A percentile compares a stretch with the other conserved stretches of the same genome.
Evolutionary conservation across 73 alveolate species (phyloP).

Genomic region (Paramecium sonneborni): DNA sequence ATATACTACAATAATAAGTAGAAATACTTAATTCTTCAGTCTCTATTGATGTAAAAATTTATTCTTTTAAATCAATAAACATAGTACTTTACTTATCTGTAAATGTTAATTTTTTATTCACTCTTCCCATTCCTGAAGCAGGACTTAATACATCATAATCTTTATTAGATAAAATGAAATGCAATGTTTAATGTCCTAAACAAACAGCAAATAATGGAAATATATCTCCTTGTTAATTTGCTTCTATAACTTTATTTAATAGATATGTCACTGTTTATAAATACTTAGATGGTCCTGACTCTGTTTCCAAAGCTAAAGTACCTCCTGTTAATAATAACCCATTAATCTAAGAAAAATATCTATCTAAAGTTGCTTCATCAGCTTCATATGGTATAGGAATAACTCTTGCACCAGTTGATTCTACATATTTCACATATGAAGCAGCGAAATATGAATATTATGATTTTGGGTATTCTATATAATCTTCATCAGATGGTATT

Average conservation of each 20-base stretch:
- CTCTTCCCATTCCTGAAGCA: neutral
- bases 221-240: constrained; percentile 68
- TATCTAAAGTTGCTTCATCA: neutral
- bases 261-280: constrained; percentile 42
- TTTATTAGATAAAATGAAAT: constrained; percentile 42
- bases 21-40: neutral
- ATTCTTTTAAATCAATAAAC: neutral
- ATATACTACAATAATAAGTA: neutral
- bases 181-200: constrained; percentile 71
- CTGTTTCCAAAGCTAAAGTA: neutral
- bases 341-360: constrained; percentile 31
- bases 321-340: constrained; percentile 67
- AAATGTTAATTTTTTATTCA: neutral
- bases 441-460: constrained; percentile 68
- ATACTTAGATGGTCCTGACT: constrained; percentile 37
- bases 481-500: constrained; percentile 57
- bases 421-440: constrained; percentile 73
- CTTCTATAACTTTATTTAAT: constrained; percentile 33
- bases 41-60: neutral
- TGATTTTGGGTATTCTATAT: constrained; percentile 14
- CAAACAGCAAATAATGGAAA: constrained; percentile 74
- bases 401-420: constrained; percentile 76
- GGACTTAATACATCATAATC: neutral
- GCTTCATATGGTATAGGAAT: constrained; percentile 71
- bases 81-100: neutral